Evolutionary conservation across 305 asterid species (phyloP).

Genomic region (Solanum hybrid): DNA sequence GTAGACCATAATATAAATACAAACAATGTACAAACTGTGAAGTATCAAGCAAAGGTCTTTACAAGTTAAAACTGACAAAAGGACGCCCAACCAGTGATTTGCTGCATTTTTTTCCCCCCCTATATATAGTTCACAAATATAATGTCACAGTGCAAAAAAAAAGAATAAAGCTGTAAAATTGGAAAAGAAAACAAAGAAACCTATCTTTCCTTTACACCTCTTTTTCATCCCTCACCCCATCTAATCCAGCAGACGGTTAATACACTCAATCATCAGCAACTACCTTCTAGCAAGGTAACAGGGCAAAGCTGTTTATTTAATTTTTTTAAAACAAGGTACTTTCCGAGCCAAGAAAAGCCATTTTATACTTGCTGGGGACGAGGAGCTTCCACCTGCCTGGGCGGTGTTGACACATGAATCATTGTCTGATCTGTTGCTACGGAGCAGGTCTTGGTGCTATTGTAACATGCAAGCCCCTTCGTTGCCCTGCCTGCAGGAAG

Average conservation of each 20-base stretch:
- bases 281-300: neutral
- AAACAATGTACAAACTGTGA: neutral
- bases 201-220: neutral
- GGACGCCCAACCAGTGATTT: neutral
- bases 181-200: neutral
- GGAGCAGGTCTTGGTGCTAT: conserved; percentile 22
- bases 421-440: conserved; percentile 3
- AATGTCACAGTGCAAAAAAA: neutral
- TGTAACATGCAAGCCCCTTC: conserved; percentile 31
- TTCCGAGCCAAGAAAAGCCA: neutral
- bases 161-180: neutral
- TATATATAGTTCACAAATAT: neutral
- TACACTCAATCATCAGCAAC: neutral
- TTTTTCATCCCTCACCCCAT: neutral
- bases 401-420: neutral
- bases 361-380: neutral
- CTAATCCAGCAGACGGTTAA: neutral
- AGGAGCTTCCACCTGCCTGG: neutral
- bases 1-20: neutral
- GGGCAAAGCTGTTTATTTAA: neutral
- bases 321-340: neutral
- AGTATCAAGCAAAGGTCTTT: neutral
- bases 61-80: neutral
- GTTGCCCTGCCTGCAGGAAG: conserved; percentile 32
- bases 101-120: neutral